Evolutionary conservation across 306 rosid genomes (phyloP).

Genomic region (Pyrus communis): DNA sequence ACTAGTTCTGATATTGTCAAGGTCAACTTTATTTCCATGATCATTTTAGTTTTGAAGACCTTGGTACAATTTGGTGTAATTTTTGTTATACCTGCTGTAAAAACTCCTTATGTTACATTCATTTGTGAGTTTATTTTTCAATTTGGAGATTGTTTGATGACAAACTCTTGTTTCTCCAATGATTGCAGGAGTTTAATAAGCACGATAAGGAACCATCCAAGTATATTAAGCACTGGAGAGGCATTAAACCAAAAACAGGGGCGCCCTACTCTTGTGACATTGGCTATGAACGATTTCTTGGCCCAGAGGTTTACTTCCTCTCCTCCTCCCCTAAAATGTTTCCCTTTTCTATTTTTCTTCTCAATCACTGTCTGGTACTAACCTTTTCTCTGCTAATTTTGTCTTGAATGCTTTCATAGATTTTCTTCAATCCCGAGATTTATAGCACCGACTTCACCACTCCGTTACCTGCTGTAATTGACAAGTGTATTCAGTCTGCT

Average conservation of each 20-base stretch:
- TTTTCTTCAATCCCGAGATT: slow-evolving; percentile 97
- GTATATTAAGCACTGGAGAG: slow-evolving; percentile 91
- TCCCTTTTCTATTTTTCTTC: not conserved
- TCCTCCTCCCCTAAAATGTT: not conserved
- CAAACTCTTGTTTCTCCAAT: slow-evolving; percentile 19
- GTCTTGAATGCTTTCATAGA: slow-evolving; percentile 30
- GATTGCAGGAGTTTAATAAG: slow-evolving; percentile 78
- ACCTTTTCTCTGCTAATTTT: slow-evolving; percentile 8
- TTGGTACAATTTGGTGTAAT: slow-evolving; percentile 4
- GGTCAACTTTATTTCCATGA: slow-evolving; percentile 36
- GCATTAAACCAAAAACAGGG: slow-evolving; percentile 95
- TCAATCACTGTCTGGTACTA: slow-evolving; percentile 1
- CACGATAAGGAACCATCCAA: slow-evolving; percentile 94
- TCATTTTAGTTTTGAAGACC: not conserved
- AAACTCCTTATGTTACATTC: not conserved
- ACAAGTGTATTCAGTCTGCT: slow-evolving; percentile 96
- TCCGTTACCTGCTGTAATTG: slow-evolving; percentile 85
- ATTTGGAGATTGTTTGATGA: slow-evolving; percentile 13
- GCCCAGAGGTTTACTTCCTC: slow-evolving; percentile 75
- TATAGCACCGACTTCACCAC: slow-evolving; percentile 72
- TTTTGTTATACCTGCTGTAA: slow-evolving; percentile 3
- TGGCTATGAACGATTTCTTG: slow-evolving; percentile 97
- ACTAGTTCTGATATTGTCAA: slow-evolving; percentile 96
- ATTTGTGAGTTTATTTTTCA: not conserved
- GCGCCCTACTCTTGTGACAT: slow-evolving; percentile 98